These are phyloP conservation scores for Magnaporthiopsis incrustans DNA, from an alignment of 2,329 filamentous ascomycete genomes.

Conservation along the genomic window DNA sequence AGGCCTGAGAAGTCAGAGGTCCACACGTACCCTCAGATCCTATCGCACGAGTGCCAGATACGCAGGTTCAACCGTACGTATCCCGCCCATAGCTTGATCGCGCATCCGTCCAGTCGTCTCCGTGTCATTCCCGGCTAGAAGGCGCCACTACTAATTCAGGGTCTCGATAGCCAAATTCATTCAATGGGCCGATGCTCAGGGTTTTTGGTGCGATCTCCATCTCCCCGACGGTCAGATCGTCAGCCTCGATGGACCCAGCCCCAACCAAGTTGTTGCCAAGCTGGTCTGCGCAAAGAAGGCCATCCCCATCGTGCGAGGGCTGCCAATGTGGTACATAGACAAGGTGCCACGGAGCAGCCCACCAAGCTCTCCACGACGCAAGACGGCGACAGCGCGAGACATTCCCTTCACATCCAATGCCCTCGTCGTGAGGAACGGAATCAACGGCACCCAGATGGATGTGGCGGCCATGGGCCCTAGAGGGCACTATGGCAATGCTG, in stretches of 20 bases:
- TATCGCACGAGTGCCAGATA: conserved; percentile 2
- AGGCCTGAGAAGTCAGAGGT: neutral
- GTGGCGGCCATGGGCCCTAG: neutral
- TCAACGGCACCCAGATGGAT: neutral
- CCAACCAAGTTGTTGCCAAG: neutral
- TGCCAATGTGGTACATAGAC: neutral
- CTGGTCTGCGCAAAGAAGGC: neutral
- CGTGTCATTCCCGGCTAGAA: neutral
- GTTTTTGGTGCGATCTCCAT: neutral
- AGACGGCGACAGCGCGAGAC: neutral
- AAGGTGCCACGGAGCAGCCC: neutral
- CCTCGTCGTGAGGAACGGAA: neutral
- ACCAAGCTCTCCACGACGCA: neutral
- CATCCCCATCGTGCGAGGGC: neutral
- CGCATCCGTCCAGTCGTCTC: too few species aligned
- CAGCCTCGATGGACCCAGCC: neutral
- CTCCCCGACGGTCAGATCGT: neutral
- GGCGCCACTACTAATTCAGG: neutral
- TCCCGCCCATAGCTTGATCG: neutral
- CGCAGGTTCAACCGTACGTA: conserved; percentile 6
- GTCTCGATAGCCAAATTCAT: neutral
- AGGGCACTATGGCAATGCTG: neutral
- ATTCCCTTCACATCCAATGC: neutral
- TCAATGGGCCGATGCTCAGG: neutral
- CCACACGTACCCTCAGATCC: neutral